A percentile compares a stretch with the other conserved stretches of the same genome.
These are phyloP conservation scores for Colletotrichum sansevieriae DNA, from an alignment of 2,329 filamentous ascomycete genomes.

Conservation along the genomic window DNA sequence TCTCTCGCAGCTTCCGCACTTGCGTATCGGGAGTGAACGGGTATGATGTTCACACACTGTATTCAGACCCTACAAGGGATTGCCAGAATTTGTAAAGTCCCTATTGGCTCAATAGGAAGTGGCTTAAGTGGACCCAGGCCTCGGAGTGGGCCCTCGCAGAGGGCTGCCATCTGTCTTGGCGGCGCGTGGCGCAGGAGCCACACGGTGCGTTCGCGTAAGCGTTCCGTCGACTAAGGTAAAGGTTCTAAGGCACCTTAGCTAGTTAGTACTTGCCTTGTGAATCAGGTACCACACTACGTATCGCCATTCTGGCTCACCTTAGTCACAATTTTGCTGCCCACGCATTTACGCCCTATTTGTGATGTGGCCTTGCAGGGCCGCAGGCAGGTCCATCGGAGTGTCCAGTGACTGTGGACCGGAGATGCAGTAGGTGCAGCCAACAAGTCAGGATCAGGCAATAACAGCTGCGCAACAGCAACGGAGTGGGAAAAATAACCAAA, in stretches of 20 bases:
- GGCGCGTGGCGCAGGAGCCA: conserved; percentile 38
- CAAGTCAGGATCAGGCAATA: conserved; percentile 12
- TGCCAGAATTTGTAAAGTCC: not conserved
- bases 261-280: not conserved
- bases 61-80: conserved; percentile 24
- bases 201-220: conserved; percentile 37
- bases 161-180: conserved; percentile 38
- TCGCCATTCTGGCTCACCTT: not conserved
- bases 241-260: conserved; percentile 1
- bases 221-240: conserved; percentile 30
- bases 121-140: conserved; percentile 24
- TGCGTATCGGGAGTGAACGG: not conserved
- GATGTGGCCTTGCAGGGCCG: not conserved
- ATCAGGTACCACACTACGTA: not conserved
- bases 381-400: not conserved
- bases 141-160: conserved; percentile 15
- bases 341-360: not conserved
- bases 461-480: not conserved
- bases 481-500: not conserved
- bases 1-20: not conserved
- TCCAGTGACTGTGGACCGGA: conserved; percentile 4
- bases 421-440: conserved; percentile 18
- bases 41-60: conserved; percentile 28
- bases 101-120: conserved; percentile 17
- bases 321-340: not conserved